Evolutionary conservation across 148 eudicot genomes (phyloP).

Genomic region (Polygonum aviculare): DNA sequence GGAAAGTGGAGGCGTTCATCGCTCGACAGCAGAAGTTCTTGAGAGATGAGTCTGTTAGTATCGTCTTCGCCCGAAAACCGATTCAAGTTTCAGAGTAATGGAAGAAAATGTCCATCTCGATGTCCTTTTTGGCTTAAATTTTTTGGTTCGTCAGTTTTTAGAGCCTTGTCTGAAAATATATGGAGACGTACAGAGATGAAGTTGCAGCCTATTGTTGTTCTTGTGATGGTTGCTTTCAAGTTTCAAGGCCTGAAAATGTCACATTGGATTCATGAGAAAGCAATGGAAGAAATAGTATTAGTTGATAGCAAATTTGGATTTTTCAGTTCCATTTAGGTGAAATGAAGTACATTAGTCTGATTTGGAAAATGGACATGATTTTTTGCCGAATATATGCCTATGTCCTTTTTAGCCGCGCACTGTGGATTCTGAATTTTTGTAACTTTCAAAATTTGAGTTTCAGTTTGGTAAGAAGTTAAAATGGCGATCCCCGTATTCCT

Average conservation of each 20-base stretch:
- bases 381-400: neutral
- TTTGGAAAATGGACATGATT: neutral
- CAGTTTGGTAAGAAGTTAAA: neutral
- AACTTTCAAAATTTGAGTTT: neutral
- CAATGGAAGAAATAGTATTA: neutral
- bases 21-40: constrained; percentile 30
- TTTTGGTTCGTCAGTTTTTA: neutral
- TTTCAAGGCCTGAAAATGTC: neutral
- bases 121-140: neutral
- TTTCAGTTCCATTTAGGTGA: neutral
- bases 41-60: constrained; percentile 19
- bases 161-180: neutral
- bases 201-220: neutral
- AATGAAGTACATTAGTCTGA: neutral
- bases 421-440: neutral
- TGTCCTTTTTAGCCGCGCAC: neutral
- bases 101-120: neutral
- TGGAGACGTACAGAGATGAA: neutral
- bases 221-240: too few relatives aligned
- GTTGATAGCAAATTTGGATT: neutral
- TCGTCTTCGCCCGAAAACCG: neutral
- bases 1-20: constrained; percentile 52
- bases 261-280: neutral
- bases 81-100: neutral
- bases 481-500: neutral